Evolutionary conservation across 108 stramenopile species (phyloP).

Genomic region (Craspedostauros australis): DNA sequence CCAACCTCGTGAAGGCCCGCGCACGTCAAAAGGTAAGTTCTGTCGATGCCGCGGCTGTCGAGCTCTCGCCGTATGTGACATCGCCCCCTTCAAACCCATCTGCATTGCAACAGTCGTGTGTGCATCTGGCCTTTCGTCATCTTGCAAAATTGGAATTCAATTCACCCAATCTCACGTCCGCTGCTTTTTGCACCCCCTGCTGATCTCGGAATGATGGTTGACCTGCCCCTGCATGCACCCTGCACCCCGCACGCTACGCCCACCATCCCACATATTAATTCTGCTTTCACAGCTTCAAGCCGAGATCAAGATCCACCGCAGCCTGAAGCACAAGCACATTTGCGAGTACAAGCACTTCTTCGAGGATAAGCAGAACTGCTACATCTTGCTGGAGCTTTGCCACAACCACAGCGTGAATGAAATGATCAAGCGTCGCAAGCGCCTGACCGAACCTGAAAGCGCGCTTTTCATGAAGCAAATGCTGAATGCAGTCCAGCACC

Average conservation of each 20-base stretch:
- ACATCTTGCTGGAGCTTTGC: constrained; percentile 97
- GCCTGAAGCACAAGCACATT: constrained; percentile 85
- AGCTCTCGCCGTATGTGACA: neutral
- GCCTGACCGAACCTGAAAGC: constrained; percentile 85
- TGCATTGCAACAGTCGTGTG: too few relatives aligned
- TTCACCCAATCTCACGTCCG: too few relatives aligned
- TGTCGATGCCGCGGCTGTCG: too few relatives aligned
- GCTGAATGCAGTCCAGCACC: constrained; percentile 82
- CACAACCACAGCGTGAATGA: constrained; percentile 95
- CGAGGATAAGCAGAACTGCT: constrained; percentile 93
- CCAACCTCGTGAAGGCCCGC: constrained; percentile 82
- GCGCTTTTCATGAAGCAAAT: constrained; percentile 76
- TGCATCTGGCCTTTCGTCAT: too few relatives aligned
- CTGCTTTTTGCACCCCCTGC: too few relatives aligned
- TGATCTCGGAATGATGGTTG: too few relatives aligned
- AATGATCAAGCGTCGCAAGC: constrained; percentile 88
- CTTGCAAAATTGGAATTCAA: too few relatives aligned
- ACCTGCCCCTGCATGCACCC: too few relatives aligned
- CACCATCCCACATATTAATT: constrained; percentile 1
- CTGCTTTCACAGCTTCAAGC: constrained; percentile 79
- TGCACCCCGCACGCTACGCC: too few relatives aligned
- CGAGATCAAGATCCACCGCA: constrained; percentile 97
- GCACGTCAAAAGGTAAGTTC: constrained; percentile 85
- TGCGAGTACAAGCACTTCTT: constrained; percentile 98
- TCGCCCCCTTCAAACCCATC: neutral